Evolutionary conservation across 176 grass and related monocot species (phyloP).

Genomic region (Melocanna baccifera): DNA sequence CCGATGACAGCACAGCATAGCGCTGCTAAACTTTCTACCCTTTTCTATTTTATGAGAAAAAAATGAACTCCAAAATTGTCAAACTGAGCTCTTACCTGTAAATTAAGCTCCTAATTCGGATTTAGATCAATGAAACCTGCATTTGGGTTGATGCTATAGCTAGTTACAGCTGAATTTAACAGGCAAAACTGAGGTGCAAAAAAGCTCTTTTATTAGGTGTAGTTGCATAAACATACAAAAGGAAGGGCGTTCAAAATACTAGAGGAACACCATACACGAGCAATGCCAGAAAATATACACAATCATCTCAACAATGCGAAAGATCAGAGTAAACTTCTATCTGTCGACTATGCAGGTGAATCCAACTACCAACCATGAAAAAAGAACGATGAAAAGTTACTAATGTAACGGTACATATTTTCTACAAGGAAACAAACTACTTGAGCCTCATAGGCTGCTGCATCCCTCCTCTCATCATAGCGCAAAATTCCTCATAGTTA

Average conservation of each 20-base stretch:
- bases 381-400: conserved; percentile 20
- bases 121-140: background rate
- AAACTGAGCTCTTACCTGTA: background rate
- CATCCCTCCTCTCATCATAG: conserved; percentile 95
- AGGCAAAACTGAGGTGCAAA: background rate
- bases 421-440: conserved; percentile 41
- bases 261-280: background rate
- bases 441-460: conserved; percentile 81
- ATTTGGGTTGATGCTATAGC: background rate
- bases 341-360: background rate
- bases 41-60: background rate
- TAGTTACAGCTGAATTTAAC: background rate
- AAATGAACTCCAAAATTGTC: background rate
- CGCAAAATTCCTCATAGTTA: conserved; percentile 93
- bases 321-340: conserved; percentile 31
- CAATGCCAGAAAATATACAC: conserved; percentile 48
- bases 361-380: background rate
- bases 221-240: conserved; percentile 36
- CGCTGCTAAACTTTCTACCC: background rate
- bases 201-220: conserved; percentile 33
- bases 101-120: background rate
- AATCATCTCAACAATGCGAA: conserved; percentile 46
- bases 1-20: no score
- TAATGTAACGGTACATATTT: conserved; percentile 27
- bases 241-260: conserved; percentile 10